These are phyloP conservation scores for Jatropha multifida DNA, from an alignment of 441 rosid genomes.

Conservation along the genomic window DNA sequence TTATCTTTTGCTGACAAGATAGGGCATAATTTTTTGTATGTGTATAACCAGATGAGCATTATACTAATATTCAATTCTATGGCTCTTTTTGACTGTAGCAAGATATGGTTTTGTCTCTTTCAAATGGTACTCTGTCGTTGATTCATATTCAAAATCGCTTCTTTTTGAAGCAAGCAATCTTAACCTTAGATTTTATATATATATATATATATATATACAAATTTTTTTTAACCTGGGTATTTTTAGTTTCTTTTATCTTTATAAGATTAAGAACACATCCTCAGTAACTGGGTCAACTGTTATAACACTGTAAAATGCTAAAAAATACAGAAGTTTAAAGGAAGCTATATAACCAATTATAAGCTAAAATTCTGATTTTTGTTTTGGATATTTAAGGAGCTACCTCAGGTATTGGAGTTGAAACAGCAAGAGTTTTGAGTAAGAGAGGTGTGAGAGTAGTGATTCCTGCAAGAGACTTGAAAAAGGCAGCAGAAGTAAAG, in stretches of 20 bases:
- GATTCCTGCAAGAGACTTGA: constrained; percentile 80
- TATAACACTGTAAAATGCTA: no score
- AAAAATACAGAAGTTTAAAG: no score
- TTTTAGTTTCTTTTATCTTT: not conserved
- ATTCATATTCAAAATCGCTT: not conserved
- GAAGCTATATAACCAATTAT: not conserved
- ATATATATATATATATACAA: no score
- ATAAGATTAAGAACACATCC: not conserved
- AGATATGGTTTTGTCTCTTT: constrained; percentile 43
- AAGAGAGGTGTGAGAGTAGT: constrained; percentile 77
- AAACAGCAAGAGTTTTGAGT: constrained; percentile 78
- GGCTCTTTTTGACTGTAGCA: constrained; percentile 27
- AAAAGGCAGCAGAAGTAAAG: constrained; percentile 61
- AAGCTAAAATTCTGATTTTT: not conserved
- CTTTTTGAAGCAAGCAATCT: constrained; percentile 9
- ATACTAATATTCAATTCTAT: not conserved
- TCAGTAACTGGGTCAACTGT: no score
- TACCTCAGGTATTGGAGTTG: constrained; percentile 91
- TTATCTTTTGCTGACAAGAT: constrained; percentile 3
- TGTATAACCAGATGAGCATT: not conserved
- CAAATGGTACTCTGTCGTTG: constrained; percentile 10
- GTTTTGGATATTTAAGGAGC: constrained; percentile 49
- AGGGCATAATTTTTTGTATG: not conserved
- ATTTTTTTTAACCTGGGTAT: not conserved
- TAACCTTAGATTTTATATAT: not conserved